Evolutionary conservation across 148 eudicot genomes (phyloP).

Genomic region (Gaultheria prostrata): DNA sequence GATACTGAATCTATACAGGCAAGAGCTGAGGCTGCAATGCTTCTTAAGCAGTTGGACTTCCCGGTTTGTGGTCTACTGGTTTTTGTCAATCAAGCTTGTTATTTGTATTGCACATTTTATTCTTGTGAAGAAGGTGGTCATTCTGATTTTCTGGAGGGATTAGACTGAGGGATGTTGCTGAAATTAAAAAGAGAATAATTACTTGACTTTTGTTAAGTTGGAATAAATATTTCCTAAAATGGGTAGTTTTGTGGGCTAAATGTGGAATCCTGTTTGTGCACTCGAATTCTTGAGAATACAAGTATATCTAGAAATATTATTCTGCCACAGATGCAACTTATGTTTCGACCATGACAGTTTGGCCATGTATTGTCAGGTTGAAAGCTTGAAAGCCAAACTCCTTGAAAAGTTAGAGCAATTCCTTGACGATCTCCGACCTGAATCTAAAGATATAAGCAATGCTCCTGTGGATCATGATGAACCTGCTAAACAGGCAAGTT

Average conservation of each 20-base stretch:
- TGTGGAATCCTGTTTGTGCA: neutral
- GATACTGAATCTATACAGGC: conserved; percentile 98
- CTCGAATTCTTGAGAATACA: neutral
- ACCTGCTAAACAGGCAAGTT: conserved; percentile 33
- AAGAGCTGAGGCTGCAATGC: conserved; percentile 99
- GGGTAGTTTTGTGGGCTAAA: neutral
- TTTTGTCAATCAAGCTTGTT: conserved; percentile 15
- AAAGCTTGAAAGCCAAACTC: conserved; percentile 73
- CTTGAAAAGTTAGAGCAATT: conserved; percentile 89
- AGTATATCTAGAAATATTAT: neutral
- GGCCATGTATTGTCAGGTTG: conserved; percentile 58
- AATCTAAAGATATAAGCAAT: conserved; percentile 37
- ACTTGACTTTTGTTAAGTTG: neutral
- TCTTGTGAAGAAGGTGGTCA: conserved; percentile 1
- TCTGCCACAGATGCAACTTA: neutral
- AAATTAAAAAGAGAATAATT: neutral
- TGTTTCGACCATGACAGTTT: conserved; percentile 14
- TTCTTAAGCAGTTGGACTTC: conserved; percentile 91
- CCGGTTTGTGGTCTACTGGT: conserved; percentile 57
- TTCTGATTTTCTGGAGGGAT: neutral
- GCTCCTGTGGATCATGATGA: conserved; percentile 36
- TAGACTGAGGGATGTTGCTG: conserved; percentile 11
- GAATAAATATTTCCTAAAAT: neutral
- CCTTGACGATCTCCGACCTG: conserved; percentile 64
- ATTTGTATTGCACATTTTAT: neutral